A percentile compares a stretch with the other conserved stretches of the same genome.
These are phyloP conservation scores for Phytopythium sindhum DNA, from an alignment of 352 stramenopile species.

Conservation along the genomic window DNA sequence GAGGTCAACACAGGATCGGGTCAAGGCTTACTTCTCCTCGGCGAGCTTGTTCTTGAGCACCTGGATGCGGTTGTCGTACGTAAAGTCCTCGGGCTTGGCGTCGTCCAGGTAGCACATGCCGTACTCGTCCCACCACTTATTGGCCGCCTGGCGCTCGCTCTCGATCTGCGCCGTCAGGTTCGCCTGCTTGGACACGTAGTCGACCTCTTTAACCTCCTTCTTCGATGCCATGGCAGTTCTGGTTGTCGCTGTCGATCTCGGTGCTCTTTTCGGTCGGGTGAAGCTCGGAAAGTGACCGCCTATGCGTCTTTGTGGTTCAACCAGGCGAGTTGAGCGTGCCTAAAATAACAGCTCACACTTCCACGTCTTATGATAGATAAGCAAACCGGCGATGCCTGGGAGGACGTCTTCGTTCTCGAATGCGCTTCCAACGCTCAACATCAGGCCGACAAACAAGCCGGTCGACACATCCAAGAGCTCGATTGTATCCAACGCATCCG, in stretches of 20 bases:
- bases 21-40: constrained; percentile 42
- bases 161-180: constrained; percentile 83
- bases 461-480: too few relatives aligned
- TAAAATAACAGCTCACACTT: neutral
- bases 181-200: constrained; percentile 83
- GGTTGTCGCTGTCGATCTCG: neutral
- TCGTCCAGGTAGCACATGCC: constrained; percentile 77
- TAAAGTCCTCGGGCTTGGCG: constrained; percentile 76
- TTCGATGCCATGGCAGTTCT: constrained; percentile 30
- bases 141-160: constrained; percentile 69
- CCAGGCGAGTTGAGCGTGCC: neutral
- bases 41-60: constrained; percentile 61
- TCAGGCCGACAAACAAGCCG: too few relatives aligned
- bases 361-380: neutral
- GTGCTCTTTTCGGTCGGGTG: neutral
- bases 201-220: constrained; percentile 62
- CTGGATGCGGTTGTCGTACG: constrained; percentile 77
- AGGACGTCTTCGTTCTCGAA: neutral
- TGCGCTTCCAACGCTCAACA: neutral
- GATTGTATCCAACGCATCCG: too few relatives aligned
- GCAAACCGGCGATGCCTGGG: neutral
- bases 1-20: neutral
- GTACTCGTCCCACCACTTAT: constrained; percentile 83
- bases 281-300: neutral
- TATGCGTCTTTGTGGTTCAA: neutral